A percentile compares a stretch with the other conserved stretches of the same genome.
These are phyloP conservation scores for Dipteronia sinensis DNA, from an alignment of 345 rosid species.

Conservation along the genomic window DNA sequence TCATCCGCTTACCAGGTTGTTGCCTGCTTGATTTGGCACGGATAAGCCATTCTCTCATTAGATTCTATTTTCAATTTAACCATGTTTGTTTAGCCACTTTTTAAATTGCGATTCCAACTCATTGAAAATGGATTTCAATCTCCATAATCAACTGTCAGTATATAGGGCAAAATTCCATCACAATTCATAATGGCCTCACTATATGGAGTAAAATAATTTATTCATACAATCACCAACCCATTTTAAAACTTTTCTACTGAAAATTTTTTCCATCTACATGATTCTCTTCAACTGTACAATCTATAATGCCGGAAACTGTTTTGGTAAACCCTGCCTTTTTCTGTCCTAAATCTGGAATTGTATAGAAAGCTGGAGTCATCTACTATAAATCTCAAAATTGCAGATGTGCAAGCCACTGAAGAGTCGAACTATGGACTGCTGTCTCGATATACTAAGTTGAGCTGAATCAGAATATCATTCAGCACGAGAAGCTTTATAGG, in stretches of 20 bases:
- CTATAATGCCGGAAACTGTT: background rate
- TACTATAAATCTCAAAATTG: slow-evolving; percentile 4
- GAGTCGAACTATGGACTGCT: background rate
- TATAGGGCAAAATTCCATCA: background rate
- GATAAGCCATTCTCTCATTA: background rate
- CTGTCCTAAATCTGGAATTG: no score
- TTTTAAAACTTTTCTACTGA: no score
- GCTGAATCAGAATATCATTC: no score
- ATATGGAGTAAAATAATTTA: background rate
- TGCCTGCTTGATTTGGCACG: background rate
- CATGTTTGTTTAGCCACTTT: no score
- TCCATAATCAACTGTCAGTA: background rate
- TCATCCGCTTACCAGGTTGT: no score
- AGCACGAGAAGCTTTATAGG: background rate
- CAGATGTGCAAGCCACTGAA: background rate
- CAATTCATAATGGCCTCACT: background rate
- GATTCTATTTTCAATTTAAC: background rate
- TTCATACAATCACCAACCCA: background rate
- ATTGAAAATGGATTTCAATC: background rate
- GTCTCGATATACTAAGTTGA: background rate
- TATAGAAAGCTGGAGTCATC: background rate
- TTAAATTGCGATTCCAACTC: no score
- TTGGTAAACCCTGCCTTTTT: background rate
- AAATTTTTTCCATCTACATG: background rate
- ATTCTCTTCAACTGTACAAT: background rate